Base-by-base conservation (phyloP, 2,329 filamentous ascomycete genomes). In the Fusarium albidum region DNA sequence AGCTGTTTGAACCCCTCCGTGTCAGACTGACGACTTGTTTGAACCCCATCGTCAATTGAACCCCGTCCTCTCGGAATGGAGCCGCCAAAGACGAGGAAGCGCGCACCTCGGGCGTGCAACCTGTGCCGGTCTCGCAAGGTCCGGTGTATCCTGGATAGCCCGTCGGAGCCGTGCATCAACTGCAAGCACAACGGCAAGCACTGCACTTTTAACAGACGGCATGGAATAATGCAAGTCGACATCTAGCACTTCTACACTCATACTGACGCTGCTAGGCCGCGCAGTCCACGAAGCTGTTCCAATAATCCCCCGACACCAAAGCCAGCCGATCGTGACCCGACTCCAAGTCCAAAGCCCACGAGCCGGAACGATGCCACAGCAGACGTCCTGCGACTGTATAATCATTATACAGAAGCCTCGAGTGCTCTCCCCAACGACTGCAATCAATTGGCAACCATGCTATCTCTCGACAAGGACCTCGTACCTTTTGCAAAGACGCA, bases 171-270 rank as follows among this genome's bases (percentile, higher is more conserved):
- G 9, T 67, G 64, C 51, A 58, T 67, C 60, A 67, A 67, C 14
- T 67, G 64, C 40, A 59, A 59, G 39, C 52, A 66, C 11, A 63
- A 63, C 31, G 62, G 57, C n/a, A 67, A 67, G 25, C 52, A 61
- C 5, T 67, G 64, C 38, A 59, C 61, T 0, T 67, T 63, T 21
- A 63, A 59, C 35, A 57, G 46, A 17, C 37, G 57, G 6, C 53
- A 59, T 38, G 61, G 63, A 3, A 57, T 58, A 32, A 46, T 49
- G 64, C 50, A 15, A 37, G 60, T 15, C 4, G 10, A 27, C 11
- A n/a, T n/a, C n/a, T n/a, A n/a, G n/a, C n/a, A n/a, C 26, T 6
- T 9, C 9, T 0, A 3, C 1, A 9, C 49, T 66, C 7, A 64
- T 29, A 0, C 1, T 10, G 12, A 14, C n/a, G 9, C 50, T 18